Conservation (phyloP, 2,329 filamentous ascomycete species). For the Colletotrichum acutatum region DNA sequence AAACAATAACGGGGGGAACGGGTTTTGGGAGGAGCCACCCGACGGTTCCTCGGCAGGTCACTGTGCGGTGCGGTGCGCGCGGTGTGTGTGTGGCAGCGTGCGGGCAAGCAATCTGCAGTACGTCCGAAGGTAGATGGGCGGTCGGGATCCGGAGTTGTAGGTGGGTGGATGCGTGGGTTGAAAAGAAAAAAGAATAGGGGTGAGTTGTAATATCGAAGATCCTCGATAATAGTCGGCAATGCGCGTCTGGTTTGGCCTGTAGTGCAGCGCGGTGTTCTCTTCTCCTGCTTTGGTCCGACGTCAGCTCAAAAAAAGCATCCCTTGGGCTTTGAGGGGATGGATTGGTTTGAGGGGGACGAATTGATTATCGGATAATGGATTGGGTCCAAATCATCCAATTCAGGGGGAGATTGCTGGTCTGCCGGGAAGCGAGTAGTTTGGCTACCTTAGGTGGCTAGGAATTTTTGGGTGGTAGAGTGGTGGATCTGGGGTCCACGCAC, state of each 20-base stretch:
- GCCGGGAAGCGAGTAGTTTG: conserved; percentile 26
- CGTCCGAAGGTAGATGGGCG: not conserved
- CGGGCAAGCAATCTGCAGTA: conserved; percentile 15
- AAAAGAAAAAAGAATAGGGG: conserved; percentile 13
- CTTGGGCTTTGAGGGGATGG: conserved; percentile 3
- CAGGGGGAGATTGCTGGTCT: conserved; percentile 35
- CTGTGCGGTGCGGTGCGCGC: not conserved
- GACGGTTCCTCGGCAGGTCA: conserved; percentile 29
- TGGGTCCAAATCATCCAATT: conserved; percentile 34
- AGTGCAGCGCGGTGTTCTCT: not conserved
- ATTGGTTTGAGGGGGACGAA: not conserved
- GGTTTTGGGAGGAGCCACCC: conserved; percentile 18
- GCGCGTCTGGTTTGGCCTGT: conserved; percentile 16
- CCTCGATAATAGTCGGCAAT: conserved; percentile 25
- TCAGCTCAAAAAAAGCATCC: not conserved
- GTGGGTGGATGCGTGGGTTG: conserved; percentile 10
- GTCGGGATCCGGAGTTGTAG: conserved; percentile 17
- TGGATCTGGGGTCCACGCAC: conserved; percentile 33
- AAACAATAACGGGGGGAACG: conserved; percentile 17
- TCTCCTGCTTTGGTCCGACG: not conserved
- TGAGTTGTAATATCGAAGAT: conserved; percentile 18
- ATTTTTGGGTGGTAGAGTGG: conserved; percentile 27
- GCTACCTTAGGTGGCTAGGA: conserved; percentile 33
- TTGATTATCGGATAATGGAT: conserved; percentile 24
- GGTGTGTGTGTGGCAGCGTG: not conserved